A percentile compares a stretch with the other conserved stretches of the same genome.
Evolutionary conservation across 768 basidiomycete species (phyloP).

Genomic region (Russula sp.): DNA sequence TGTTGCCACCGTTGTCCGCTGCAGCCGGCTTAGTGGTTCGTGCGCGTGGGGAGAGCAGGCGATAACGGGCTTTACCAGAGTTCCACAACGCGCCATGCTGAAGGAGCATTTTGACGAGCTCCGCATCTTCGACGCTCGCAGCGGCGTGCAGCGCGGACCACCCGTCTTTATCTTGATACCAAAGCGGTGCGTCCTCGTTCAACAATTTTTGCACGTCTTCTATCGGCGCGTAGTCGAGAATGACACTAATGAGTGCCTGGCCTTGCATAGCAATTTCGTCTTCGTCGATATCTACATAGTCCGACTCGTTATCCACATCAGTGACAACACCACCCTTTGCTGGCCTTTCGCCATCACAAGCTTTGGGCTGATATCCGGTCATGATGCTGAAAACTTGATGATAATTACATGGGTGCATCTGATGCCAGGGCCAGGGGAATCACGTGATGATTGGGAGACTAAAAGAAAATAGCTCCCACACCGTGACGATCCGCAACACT

Average conservation of each 20-base stretch:
- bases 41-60: constrained; percentile 20
- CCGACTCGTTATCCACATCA: constrained; percentile 20
- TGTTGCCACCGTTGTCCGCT: constrained; percentile 77
- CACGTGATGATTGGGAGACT: background rate
- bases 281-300: constrained; percentile 21
- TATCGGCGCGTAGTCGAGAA: constrained; percentile 44
- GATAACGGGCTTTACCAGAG: constrained; percentile 45
- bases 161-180: constrained; percentile 83
- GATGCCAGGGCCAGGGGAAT: background rate
- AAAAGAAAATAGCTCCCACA: no score
- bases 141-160: constrained; percentile 85
- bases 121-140: constrained; percentile 59
- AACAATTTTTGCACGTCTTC: constrained; percentile 46
- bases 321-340: background rate
- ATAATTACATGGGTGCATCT: no score
- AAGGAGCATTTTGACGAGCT: constrained; percentile 62
- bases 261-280: constrained; percentile 39
- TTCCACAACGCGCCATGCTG: constrained; percentile 91
- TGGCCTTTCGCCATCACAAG: background rate
- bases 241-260: constrained; percentile 50
- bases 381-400: background rate
- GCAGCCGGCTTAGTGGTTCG: background rate
- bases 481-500: no score
- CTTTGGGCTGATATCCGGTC: background rate
- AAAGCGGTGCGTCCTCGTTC: constrained; percentile 68